Conservation (phyloP, 2,329 filamentous ascomycete genomes). For the Colletotrichum siamense region DNA sequence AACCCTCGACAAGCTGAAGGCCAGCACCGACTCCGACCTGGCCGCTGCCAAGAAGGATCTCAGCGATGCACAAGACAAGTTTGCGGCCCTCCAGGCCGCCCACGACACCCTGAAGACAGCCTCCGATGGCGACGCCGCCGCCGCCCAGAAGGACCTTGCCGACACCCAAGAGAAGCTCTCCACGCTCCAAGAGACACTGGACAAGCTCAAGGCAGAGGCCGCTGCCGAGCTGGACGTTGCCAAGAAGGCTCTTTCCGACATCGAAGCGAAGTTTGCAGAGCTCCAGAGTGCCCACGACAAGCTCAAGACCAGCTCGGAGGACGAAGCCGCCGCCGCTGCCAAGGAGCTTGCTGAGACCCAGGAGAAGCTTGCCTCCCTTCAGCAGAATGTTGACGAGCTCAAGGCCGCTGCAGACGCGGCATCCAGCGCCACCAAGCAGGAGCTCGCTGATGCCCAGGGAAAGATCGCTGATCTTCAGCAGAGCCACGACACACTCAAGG, state of each 20-base stretch:
- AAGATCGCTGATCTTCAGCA: constrained; percentile 27
- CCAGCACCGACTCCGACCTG: constrained; percentile 31
- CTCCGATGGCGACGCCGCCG: constrained; percentile 28
- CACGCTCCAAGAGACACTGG: constrained; percentile 32
- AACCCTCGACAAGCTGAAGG: constrained; percentile 28
- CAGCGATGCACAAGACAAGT: constrained; percentile 36
- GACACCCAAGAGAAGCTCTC: constrained; percentile 31
- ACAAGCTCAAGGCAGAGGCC: constrained; percentile 34
- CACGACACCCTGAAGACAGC: constrained; percentile 34
- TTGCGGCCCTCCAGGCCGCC: constrained; percentile 28
- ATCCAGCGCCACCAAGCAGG: constrained; percentile 34
- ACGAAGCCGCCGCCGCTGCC: constrained; percentile 33
- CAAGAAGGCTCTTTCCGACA: constrained; percentile 26
- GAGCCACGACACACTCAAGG: constrained; percentile 29
- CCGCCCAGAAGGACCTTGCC: constrained; percentile 33
- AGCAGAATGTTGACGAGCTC: constrained; percentile 19
- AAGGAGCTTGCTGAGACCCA: constrained; percentile 31
- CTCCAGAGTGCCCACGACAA: constrained; percentile 32
- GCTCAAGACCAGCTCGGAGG: constrained; percentile 36
- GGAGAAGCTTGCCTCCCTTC: constrained; percentile 27
- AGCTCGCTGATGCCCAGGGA: constrained; percentile 27
- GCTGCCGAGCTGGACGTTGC: constrained; percentile 34
- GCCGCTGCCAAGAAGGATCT: constrained; percentile 35
- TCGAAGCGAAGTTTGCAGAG: constrained; percentile 29
- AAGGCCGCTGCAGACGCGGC: constrained; percentile 32